Evolutionary conservation across 345 rosid species (phyloP).

Genomic region (Cardamine chenopodiifolia): DNA sequence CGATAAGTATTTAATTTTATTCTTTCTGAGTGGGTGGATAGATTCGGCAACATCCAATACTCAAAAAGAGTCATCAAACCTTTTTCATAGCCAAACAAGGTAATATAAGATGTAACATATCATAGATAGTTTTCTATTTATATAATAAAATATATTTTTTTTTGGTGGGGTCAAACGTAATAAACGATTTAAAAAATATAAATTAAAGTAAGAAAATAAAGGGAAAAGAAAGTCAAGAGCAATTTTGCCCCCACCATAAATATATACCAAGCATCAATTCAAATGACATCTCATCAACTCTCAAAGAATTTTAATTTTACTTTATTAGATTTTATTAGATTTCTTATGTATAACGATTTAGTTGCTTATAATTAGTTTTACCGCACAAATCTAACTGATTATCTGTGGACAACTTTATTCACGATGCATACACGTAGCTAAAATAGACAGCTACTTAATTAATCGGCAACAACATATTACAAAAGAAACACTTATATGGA

Average conservation of each 20-base stretch:
- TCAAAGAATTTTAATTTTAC: not conserved
- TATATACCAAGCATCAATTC: constrained; percentile 6
- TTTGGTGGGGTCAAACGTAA: no score
- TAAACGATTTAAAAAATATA: no score
- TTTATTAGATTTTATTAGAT: not conserved
- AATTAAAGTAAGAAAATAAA: not conserved
- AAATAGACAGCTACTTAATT: not conserved
- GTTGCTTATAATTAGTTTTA: not conserved
- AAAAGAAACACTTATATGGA: not conserved
- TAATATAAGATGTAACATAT: constrained; percentile 2
- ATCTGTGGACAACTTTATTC: not conserved
- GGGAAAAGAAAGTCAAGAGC: not conserved
- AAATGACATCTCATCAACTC: constrained; percentile 5
- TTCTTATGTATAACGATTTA: not conserved
- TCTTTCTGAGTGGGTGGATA: constrained; percentile 16
- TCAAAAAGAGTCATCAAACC: constrained; percentile 10
- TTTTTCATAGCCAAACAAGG: constrained; percentile 24
- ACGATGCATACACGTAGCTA: no score
- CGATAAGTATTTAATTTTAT: not conserved
- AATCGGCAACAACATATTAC: not conserved
- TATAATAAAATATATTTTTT: not conserved
- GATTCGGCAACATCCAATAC: not conserved
- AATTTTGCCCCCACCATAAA: constrained; percentile 1
- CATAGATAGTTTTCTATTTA: constrained; percentile 1
- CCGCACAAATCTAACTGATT: not conserved